These are phyloP conservation scores for Hsuehochloa calcarea DNA, from an alignment of 176 grass and related monocot species.

Conservation along the genomic window DNA sequence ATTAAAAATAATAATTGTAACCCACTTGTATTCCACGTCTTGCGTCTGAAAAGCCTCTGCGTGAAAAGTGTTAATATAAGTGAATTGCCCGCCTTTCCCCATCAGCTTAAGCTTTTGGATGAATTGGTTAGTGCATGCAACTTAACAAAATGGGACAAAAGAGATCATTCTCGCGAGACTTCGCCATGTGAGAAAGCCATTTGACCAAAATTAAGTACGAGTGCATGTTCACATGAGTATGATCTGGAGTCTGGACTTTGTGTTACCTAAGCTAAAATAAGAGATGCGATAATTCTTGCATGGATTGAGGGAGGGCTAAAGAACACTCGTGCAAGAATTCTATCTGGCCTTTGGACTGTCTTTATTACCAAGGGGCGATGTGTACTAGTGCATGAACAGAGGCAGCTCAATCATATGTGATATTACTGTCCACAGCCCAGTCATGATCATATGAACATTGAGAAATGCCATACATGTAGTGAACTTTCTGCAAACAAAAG, in stretches of 20 bases:
- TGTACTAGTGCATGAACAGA: background rate
- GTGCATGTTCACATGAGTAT: background rate
- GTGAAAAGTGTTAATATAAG: too few species aligned
- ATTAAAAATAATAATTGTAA: too few species aligned
- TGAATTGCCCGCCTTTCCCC: too few species aligned
- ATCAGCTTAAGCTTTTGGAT: too few species aligned
- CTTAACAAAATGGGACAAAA: slow-evolving; percentile 25
- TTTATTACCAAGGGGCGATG: background rate
- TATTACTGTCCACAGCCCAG: background rate
- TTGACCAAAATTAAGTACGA: slow-evolving; percentile 23
- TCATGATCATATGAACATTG: background rate
- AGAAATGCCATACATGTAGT: background rate
- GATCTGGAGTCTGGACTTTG: background rate
- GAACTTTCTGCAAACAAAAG: background rate
- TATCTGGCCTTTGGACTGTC: background rate
- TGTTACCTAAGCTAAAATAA: background rate
- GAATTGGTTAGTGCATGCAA: too few species aligned
- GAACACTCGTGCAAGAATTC: background rate
- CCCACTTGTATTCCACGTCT: too few species aligned
- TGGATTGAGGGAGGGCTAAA: background rate
- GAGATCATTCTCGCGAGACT: slow-evolving; percentile 1
- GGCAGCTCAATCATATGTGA: background rate
- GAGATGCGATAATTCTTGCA: background rate
- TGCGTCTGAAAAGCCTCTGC: too few species aligned
- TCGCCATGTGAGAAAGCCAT: slow-evolving; percentile 11